Evolutionary conservation across 345 rosid species (phyloP).

Genomic region (Populus ilicifolia): DNA sequence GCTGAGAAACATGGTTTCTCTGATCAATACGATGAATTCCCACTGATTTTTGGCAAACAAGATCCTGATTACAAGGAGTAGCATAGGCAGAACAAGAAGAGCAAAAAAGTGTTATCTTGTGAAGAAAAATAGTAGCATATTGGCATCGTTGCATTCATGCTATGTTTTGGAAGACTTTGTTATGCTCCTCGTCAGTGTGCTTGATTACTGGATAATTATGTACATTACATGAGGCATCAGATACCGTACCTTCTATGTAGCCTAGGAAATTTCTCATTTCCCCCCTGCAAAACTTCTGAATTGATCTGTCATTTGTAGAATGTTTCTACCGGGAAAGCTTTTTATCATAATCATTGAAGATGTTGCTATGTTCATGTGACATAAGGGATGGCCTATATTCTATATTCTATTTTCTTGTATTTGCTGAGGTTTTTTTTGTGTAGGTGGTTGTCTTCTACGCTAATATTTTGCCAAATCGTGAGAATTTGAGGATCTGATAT

Average conservation of each 20-base stretch:
- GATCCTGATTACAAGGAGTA: conserved; percentile 29
- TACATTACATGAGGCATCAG: background rate
- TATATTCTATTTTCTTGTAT: background rate
- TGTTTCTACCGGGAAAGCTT: background rate
- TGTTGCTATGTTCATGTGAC: background rate
- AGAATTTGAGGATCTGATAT: background rate
- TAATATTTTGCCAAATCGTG: background rate
- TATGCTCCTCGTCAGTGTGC: background rate
- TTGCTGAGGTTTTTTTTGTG: background rate
- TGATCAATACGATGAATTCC: conserved; percentile 66
- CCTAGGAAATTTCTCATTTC: background rate
- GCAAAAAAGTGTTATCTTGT: background rate
- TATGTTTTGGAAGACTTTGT: background rate
- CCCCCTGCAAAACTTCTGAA: background rate
- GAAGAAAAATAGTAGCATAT: background rate
- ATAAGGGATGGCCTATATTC: background rate
- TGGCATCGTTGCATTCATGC: background rate
- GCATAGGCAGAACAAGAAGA: background rate
- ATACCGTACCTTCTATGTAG: background rate
- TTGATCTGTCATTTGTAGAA: background rate
- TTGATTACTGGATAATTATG: background rate
- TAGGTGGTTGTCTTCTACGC: background rate
- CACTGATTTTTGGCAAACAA: conserved; percentile 51
- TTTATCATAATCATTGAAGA: background rate
- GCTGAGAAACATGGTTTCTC: conserved; percentile 48